These are phyloP conservation scores for Saposhnikovia divaricata DNA, from an alignment of 129 eudicot genomes.

Conservation along the genomic window DNA sequence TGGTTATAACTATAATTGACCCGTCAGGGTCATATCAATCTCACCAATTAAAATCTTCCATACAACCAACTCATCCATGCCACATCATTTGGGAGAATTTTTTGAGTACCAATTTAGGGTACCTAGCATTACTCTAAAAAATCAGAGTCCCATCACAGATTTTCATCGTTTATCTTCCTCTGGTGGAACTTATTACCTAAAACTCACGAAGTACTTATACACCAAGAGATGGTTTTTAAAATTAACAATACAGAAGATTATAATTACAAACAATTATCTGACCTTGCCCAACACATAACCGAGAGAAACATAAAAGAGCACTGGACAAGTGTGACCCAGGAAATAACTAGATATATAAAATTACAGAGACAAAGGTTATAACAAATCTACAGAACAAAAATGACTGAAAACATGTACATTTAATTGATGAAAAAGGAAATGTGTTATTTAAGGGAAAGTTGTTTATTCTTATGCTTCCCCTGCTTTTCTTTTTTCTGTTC, in stretches of 20 bases:
- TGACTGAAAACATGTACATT: not conserved
- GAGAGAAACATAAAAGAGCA: not conserved
- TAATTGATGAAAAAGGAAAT: not conserved
- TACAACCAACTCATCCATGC: too few relatives aligned
- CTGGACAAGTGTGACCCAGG: not conserved
- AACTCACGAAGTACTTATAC: not conserved
- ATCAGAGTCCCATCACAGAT: too few relatives aligned
- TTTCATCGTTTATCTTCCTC: too few relatives aligned
- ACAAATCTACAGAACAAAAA: not conserved
- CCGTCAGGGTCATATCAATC: too few relatives aligned
- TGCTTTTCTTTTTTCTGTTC: slow-evolving; percentile 52
- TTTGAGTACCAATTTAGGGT: too few relatives aligned
- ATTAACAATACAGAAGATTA: not conserved
- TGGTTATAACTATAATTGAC: too few relatives aligned
- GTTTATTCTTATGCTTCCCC: slow-evolving; percentile 53
- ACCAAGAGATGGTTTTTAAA: not conserved
- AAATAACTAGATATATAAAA: not conserved
- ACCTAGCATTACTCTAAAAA: too few relatives aligned
- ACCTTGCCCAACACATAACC: not conserved
- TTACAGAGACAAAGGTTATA: not conserved
- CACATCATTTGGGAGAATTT: too few relatives aligned
- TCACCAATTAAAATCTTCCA: too few relatives aligned
- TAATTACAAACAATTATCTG: not conserved
- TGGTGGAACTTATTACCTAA: not conserved
- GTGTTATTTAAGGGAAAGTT: slow-evolving; percentile 33